Evolutionary conservation across 2,329 filamentous ascomycete species (phyloP), one percentile per base, ranked within the genome.

Genomic region (Penicillium crustosum): DNA sequence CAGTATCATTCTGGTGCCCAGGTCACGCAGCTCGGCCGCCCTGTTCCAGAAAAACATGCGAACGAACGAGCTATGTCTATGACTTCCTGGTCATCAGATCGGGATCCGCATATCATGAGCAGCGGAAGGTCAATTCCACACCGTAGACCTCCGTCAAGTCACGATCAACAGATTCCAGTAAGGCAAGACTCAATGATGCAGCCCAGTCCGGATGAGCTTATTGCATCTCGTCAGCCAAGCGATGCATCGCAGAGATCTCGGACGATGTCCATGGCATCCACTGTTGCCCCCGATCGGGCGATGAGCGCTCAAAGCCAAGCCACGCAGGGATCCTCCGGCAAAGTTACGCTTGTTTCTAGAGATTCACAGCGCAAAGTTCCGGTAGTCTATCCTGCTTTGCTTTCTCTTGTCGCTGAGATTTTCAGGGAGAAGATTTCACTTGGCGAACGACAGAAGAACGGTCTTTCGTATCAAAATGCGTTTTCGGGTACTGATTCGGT

Each of bases 21-120:
- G 61, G 96, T 91, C 49, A 99, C 94, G 3, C 91, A 93, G 9
- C 93, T 97, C 73, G 94, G 94, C 33, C 86, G 94, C 60, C 82
- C 94, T 36, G 92, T 99, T 9, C 94, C 94, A 1, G 93, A 97
- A 71, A 87, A 93, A 53, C 89, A 93, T 61, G 91, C 95, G 55
- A 93, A 97, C 68, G 93, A 97, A 75, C 86, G 94, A 57, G 88
- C 94, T 62, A 97, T 97, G 94, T 96, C 93, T 45, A 89, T 99
- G 88, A 94, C 89, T 6, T 91, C 90, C 10, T 90, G 91, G 66
- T 83, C 88, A 3, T 82, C 89, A 53, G 91, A 95, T 66, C 83
- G 90, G 68, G 81, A 92, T 73, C 77, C 80, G 13, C 93, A 97
- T 75, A 97, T 93, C 6, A 95, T 93, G 86, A 96, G 90, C 71